A percentile compares a stretch with the other conserved stretches of the same genome.
Conservation (phyloP, 2,329 filamentous ascomycete genomes). For the Beauveria varroae region DNA sequence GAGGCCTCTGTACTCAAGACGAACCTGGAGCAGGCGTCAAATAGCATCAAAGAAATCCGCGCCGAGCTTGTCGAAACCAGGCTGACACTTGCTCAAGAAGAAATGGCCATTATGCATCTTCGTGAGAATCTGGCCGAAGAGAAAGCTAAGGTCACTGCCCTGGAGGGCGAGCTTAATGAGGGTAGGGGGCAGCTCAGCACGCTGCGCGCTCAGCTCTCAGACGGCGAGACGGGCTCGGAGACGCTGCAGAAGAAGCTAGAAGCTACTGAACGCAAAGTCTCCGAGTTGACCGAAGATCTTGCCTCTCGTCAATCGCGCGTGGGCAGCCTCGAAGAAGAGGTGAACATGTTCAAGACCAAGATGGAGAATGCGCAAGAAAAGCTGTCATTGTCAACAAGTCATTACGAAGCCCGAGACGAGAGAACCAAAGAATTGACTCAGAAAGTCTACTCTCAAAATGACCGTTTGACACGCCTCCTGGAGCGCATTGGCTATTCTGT, state of each 20-base stretch:
- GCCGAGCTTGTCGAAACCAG: constrained; percentile 47
- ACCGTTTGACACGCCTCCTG: constrained; percentile 73
- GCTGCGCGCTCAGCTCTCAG: constrained; percentile 64
- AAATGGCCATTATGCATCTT: constrained; percentile 43
- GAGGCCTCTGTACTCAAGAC: constrained; percentile 52
- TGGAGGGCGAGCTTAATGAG: constrained; percentile 52
- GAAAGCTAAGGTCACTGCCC: constrained; percentile 43
- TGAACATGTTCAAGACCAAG: constrained; percentile 61
- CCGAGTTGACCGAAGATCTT: constrained; percentile 60
- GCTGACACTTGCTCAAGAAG: constrained; percentile 43
- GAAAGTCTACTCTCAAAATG: constrained; percentile 74
- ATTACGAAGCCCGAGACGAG: constrained; percentile 61
- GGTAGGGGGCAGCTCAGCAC: constrained; percentile 62
- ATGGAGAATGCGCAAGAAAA: constrained; percentile 46
- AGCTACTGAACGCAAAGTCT: constrained; percentile 66
- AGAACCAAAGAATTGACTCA: constrained; percentile 79
- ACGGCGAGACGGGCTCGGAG: constrained; percentile 79
- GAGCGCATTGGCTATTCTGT: constrained; percentile 83
- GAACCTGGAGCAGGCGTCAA: constrained; percentile 54
- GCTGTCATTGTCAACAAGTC: constrained; percentile 42
- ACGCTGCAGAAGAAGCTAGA: constrained; percentile 66
- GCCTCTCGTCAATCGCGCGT: constrained; percentile 69
- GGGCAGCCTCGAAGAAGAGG: constrained; percentile 68
- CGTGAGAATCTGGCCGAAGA: constrained; percentile 47
- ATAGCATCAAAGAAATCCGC: constrained; percentile 47